Evolutionary conservation across 768 basidiomycete genomes (phyloP), one percentile per base, ranked within the genome.

Genomic region (Panaeolus cyanescens): DNA sequence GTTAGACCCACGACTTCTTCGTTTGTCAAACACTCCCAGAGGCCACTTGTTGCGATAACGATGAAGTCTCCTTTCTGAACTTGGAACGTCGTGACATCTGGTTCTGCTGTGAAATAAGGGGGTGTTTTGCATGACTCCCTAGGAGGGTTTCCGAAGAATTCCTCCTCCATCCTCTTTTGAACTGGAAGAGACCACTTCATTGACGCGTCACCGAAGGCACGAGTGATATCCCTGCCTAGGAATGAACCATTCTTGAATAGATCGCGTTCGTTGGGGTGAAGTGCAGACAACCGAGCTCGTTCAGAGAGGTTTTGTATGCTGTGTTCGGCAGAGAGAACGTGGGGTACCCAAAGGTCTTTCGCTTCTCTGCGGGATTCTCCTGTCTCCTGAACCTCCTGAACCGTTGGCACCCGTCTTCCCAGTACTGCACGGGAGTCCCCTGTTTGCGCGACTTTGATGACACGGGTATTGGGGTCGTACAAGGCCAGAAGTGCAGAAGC

Each of bases 31-130:
- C 77, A 75, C 62, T 86, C 83, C 80, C 82, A 87, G 22, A 87
- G 69, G 6, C 86, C 86, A 65, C 84, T 81, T 1, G 80, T 80
- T 1, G 77, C 86, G 59, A 87, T 67, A 30, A 87, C 79, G 56
- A 86, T 66, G 68, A 88, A 86, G 61, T 85, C 83, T 20, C 83
- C 83, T 12, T 76, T 74, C 53, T 75, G 69, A 2, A 83, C 69
- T 30, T 77, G 67, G 2, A 72, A 74, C 0, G 72, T 75, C 8
- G 80, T 83, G 22, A 85, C 77, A 50, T 82, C 81, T 0, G 86
- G 86, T 62, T 79, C 77, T 0, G 85, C 85, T 1, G 82, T 85
- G 53, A 85, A 77, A 64, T 87, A 85, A 1, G 85, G 84, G 20
- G 84, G 85, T 1, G 84, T 83, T 65, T 76, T 67, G 54, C 77